Evolutionary conservation across 306 rosid species (phyloP), one percentile per base, ranked within the genome.

Genomic region (Acacia melanoxylon): DNA sequence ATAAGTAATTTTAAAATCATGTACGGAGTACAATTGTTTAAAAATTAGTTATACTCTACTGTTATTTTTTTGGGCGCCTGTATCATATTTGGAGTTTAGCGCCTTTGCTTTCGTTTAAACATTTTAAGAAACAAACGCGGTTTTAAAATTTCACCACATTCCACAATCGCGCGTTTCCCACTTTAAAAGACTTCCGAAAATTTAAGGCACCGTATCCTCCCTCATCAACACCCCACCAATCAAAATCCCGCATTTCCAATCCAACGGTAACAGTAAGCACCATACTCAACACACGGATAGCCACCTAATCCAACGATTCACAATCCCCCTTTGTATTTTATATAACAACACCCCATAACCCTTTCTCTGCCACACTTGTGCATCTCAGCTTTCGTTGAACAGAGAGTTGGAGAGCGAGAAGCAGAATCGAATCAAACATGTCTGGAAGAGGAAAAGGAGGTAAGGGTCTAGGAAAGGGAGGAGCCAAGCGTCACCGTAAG

Each of bases 391-490:
- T 48, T 2, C 49, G 52, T 46, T 14, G 1, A 3, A 16, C n/a
- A 49, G 62, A 8, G 27, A 13, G 45, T 4, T 11, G 9, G 17
- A 17, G 31, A 7, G 17, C 3, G 5, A 1, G 16, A 45, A 45
- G 52, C 15, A 15, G 52, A 72, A 8, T 51, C 6, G 45, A 4
- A 37, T 3, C 10, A 40, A 29, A 2, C 69, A 89, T 89, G 92
- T 89, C 92, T 9, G 92, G 92, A 77, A 87, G 93, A 84, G 93
- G 93, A n/a, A 90, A 90, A 9, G 91, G 93, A 41, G 93, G 91
- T 0, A 90, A 90, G 68, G 93, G 93, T 0, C 78, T 90, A 0
- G 93, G 91, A 82, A 90, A 90, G 85, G 93, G 93, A 68, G 93
- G 93, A 22, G 93, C 93, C 0, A 90, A 90, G 52, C 89, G 91